phyloP scores from a whole-genome alignment of 2,329 filamentous ascomycete species.

The Epichloe elymi region DNA sequence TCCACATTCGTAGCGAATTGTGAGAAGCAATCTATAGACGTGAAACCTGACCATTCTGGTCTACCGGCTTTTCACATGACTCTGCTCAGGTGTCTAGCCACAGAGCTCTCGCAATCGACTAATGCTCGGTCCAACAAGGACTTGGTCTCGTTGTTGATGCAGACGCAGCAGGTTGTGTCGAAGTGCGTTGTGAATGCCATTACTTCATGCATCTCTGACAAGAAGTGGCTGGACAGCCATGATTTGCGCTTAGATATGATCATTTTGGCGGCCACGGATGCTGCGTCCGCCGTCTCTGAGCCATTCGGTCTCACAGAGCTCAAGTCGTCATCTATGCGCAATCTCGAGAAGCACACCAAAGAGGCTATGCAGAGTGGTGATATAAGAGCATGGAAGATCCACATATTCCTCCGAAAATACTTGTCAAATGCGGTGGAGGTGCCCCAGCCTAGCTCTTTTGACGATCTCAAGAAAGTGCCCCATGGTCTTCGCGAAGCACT shows the following conservation, averaged over 20 bases:
- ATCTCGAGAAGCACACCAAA: slow-evolving; percentile 23
- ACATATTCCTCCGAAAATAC: slow-evolving; percentile 28
- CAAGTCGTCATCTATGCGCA: slow-evolving; percentile 19
- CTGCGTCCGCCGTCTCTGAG: slow-evolving; percentile 12
- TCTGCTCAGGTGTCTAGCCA: slow-evolving; percentile 22
- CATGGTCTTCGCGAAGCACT: slow-evolving; percentile 17
- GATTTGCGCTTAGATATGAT: slow-evolving; percentile 12
- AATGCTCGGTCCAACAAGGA: slow-evolving; percentile 13
- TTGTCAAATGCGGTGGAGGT: slow-evolving; percentile 20
- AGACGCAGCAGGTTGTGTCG: slow-evolving; percentile 15
- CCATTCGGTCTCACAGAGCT: slow-evolving; percentile 12
- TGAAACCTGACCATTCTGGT: not conserved
- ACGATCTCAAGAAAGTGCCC: slow-evolving; percentile 16
- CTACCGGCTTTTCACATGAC: slow-evolving; percentile 21
- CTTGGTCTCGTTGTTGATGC: slow-evolving; percentile 12
- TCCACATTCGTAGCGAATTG: slow-evolving; percentile 14
- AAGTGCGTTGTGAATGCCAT: slow-evolving; percentile 15
- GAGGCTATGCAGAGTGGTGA: slow-evolving; percentile 22
- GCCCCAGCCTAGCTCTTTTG: slow-evolving; percentile 21
- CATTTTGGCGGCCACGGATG: slow-evolving; percentile 22
- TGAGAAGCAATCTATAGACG: slow-evolving; percentile 5
- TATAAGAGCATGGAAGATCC: slow-evolving; percentile 31
- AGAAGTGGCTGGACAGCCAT: slow-evolving; percentile 16
- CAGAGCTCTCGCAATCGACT: slow-evolving; percentile 16
- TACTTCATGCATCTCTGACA: slow-evolving; percentile 16